Percentiles rank a stretch among this genome's conserved stretches.
phyloP scores from a whole-genome alignment of 768 basidiomycete species.

The Termitomyces sp. region DNA sequence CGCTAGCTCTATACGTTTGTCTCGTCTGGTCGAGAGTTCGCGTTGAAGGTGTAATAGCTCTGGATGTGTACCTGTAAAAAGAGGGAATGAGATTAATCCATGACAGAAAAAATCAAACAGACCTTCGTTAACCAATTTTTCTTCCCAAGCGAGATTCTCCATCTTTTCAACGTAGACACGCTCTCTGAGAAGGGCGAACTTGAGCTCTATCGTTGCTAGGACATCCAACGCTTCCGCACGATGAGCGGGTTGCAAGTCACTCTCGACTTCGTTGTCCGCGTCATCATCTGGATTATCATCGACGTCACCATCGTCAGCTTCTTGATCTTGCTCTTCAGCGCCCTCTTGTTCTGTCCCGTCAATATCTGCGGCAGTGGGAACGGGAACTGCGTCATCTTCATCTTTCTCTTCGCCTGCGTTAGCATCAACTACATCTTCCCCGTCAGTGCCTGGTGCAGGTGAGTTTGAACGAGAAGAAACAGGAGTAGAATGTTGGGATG shows the following conservation, averaged over 20 bases:
- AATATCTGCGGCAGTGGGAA: conserved; percentile 15
- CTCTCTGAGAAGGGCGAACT: conserved; percentile 85
- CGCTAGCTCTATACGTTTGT: conserved; percentile 80
- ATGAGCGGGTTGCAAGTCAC: conserved; percentile 77
- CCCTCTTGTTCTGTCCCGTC: conserved; percentile 20
- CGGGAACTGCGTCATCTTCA: background rate
- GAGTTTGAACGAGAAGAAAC: conserved; percentile 40
- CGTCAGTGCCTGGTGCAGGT: conserved; percentile 23
- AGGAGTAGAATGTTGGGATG: conserved; percentile 29
- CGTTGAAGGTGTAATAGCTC: conserved; percentile 80
- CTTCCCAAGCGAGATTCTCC: conserved; percentile 88
- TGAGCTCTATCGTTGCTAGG: conserved; percentile 86
- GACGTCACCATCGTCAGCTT: conserved; percentile 28
- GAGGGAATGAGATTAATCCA: conserved; percentile 3
- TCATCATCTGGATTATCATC: conserved; percentile 42
- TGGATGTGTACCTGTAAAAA: conserved; percentile 69
- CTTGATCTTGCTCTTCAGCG: conserved; percentile 25
- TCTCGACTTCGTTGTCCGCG: conserved; percentile 46
- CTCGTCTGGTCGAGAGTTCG: conserved; percentile 73
- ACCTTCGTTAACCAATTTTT: conserved; percentile 77
- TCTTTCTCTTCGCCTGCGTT: conserved; percentile 14
- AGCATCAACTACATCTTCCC: conserved; percentile 4
- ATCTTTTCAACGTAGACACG: conserved; percentile 91
- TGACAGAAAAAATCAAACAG: conserved; percentile 21
- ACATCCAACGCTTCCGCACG: conserved; percentile 87